Percentiles rank a stretch among this genome's conserved stretches.
These are phyloP conservation scores for Fusarium incarnatum DNA, from an alignment of 2,329 filamentous ascomycete species.

Conservation along the genomic window DNA sequence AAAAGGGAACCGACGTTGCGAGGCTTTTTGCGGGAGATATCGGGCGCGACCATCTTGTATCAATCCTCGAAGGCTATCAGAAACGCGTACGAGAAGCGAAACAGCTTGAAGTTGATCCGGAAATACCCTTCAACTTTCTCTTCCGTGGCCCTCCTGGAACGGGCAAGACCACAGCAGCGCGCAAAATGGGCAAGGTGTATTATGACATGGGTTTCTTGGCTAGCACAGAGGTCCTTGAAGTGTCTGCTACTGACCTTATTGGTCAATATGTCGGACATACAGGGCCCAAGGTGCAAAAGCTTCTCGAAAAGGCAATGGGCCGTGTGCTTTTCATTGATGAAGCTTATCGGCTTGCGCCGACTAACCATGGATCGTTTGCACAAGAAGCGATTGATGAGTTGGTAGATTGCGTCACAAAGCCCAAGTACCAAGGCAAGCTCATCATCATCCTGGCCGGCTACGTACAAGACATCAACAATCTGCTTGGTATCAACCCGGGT, in stretches of 20 bases:
- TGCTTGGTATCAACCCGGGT: slow-evolving; percentile 71
- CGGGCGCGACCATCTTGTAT: slow-evolving; percentile 67
- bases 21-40: slow-evolving; percentile 69
- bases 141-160: slow-evolving; percentile 76
- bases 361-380: slow-evolving; percentile 60
- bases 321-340: slow-evolving; percentile 79
- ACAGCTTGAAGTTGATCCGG: slow-evolving; percentile 45
- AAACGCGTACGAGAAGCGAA: slow-evolving; percentile 52
- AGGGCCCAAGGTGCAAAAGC: slow-evolving; percentile 69
- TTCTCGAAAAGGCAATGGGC: slow-evolving; percentile 72
- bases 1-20: slow-evolving; percentile 57
- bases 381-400: slow-evolving; percentile 67
- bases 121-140: slow-evolving; percentile 75
- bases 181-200: slow-evolving; percentile 80
- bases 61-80: slow-evolving; percentile 66
- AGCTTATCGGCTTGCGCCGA: slow-evolving; percentile 68
- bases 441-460: slow-evolving; percentile 78
- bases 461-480: slow-evolving; percentile 71
- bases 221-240: slow-evolving; percentile 69
- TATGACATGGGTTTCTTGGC: slow-evolving; percentile 79
- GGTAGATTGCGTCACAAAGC: slow-evolving; percentile 65
- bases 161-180: slow-evolving; percentile 78
- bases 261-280: slow-evolving; percentile 77
- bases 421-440: slow-evolving; percentile 67
- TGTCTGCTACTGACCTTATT: slow-evolving; percentile 75